These are phyloP conservation scores for Euphorbia peplus DNA, from an alignment of 345 rosid genomes.

Conservation along the genomic window DNA sequence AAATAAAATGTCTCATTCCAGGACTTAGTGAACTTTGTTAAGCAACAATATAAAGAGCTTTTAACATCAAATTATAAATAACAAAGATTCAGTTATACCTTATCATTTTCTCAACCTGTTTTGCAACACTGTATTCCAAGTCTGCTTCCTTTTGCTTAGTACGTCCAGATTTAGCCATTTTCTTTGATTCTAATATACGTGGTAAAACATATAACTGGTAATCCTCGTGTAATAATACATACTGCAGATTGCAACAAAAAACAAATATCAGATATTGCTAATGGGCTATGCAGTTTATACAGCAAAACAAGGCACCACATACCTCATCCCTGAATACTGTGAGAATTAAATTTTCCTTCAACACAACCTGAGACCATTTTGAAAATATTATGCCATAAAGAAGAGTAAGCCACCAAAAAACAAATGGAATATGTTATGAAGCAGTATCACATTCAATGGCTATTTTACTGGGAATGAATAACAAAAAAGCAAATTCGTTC, in stretches of 20 bases:
- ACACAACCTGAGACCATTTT: conserved; percentile 63
- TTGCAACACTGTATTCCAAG: conserved; percentile 94
- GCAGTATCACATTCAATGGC: neutral
- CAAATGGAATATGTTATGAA: neutral
- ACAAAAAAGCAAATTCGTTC: neutral
- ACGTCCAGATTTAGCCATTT: conserved; percentile 98
- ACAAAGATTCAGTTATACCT: conserved; percentile 36
- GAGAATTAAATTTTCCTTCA: conserved; percentile 87
- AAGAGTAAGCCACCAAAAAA: neutral
- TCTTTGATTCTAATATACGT: conserved; percentile 91
- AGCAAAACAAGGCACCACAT: conserved; percentile 24
- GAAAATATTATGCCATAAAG: conserved; percentile 9
- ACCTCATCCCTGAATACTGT: conserved; percentile 96
- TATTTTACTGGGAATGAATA: neutral
- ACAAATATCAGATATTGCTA: conserved; percentile 31
- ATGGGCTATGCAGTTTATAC: conserved; percentile 7
- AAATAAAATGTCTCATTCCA: neutral
- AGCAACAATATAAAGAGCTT: neutral
- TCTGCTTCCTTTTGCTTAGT: conserved; percentile 94
- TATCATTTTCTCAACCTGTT: conserved; percentile 98
- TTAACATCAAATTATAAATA: neutral
- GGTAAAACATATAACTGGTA: conserved; percentile 95
- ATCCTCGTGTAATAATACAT: conserved; percentile 81
- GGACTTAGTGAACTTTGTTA: neutral
- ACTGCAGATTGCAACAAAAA: conserved; percentile 60